Evolutionary conservation across 1,284 basidiomycete species (phyloP), one percentile per base, ranked within the genome.

Genomic region (Sanguinoderma infundibulare): DNA sequence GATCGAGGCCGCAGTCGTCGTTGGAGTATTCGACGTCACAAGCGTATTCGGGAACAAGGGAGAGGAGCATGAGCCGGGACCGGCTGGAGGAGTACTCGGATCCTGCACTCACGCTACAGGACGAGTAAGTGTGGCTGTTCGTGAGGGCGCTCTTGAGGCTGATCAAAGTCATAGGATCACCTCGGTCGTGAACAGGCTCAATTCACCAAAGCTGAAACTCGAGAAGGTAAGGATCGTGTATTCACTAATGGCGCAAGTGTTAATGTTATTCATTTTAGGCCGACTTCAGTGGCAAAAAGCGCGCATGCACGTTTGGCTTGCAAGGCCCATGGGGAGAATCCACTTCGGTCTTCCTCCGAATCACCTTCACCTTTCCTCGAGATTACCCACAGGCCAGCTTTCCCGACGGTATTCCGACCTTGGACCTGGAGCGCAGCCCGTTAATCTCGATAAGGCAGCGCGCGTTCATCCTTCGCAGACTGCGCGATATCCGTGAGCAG

Each of bases 311-410:
- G 1, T 83, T 98, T 56, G 92, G 94, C 8, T 79, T 98, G 51
- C 90, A 95, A 69, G 94, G 94, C 0, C 95, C 95, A 1, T 97
- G 95, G 95, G 94, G 94, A 10, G 90, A 91, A 60, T 86, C 79
- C 15, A 90, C 85, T 5, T 89, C 84, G 22, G 89, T 91, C 5
- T 95, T 94, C 78, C 87, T 97, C 57, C 88, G 96, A 1, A 86
- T 96, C n/a, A 91, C 93, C 5, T 96, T 97, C 78, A 88, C 87
- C 1, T 98, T 98, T 72, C 95, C 96, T 1, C 82, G 86, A 34
- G 85, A 86, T 51, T 98, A 98, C 70, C 95, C 95, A 0, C 82
- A 87, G 24, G 79, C 79, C 0, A 65, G 69, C 0, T 79, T 87
- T 55, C 85, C 88, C 0, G 79, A 83, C 5, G 89, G 91, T 17